Percentiles rank a stretch among this genome's conserved stretches.
Evolutionary conservation across 257 asterid genomes (phyloP).

Genomic region (Solanum ossicruentum): DNA sequence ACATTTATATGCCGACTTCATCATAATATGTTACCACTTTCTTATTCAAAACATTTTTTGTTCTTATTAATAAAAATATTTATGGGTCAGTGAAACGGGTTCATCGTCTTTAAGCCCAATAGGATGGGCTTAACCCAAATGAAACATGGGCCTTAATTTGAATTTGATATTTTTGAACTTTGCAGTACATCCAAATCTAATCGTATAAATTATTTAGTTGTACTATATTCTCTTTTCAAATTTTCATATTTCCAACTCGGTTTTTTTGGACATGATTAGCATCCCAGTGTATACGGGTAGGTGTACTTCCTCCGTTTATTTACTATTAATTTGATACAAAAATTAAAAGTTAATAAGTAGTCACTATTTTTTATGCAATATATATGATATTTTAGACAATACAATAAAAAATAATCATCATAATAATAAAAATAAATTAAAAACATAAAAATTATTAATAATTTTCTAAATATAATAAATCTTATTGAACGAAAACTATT

Average conservation of each 20-base stretch:
- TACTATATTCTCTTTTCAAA: background rate
- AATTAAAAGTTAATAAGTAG: no score
- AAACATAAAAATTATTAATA: no score
- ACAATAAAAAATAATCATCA: no score
- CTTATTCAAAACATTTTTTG: no score
- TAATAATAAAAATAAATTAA: no score
- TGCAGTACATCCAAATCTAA: background rate
- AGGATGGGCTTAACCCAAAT: background rate
- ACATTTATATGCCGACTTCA: background rate
- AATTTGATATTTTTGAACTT: background rate
- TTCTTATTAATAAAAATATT: no score
- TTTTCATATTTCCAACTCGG: background rate
- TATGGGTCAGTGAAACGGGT: background rate
- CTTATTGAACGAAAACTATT: no score
- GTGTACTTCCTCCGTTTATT: background rate
- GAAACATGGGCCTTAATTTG: background rate
- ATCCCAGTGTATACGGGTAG: background rate
- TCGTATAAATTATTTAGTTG: background rate
- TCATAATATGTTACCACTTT: no score
- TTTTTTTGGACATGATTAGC: background rate
- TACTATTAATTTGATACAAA: no score
- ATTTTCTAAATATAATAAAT: no score
- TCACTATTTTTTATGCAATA: no score
- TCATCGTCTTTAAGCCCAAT: background rate
- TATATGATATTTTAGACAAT: no score